These are phyloP conservation scores for Termitomyces sp. DNA, from an alignment of 768 basidiomycete species.

Conservation along the genomic window DNA sequence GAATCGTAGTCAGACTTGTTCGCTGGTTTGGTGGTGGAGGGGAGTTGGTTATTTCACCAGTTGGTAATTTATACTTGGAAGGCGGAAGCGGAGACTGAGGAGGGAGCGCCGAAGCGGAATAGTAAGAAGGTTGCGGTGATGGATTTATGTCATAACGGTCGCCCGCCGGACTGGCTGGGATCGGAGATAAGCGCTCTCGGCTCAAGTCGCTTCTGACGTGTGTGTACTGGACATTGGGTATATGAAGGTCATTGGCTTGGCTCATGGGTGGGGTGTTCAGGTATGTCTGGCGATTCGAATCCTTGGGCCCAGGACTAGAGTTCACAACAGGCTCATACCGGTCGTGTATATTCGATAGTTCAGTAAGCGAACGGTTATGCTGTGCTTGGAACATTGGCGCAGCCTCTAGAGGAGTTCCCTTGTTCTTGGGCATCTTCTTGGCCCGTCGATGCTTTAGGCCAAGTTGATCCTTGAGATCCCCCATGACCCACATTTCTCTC, in stretches of 20 bases:
- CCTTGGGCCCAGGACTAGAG: constrained; percentile 16
- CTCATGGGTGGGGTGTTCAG: constrained; percentile 38
- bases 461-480: constrained; percentile 76
- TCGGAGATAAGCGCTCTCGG: constrained; percentile 22
- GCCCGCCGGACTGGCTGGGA: constrained; percentile 15
- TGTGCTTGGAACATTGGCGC: constrained; percentile 67
- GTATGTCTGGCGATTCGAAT: constrained; percentile 38
- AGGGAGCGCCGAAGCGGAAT: constrained; percentile 64
- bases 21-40: constrained; percentile 34
- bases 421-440: constrained; percentile 31
- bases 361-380: constrained; percentile 61
- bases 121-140: constrained; percentile 54
- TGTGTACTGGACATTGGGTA: constrained; percentile 21
- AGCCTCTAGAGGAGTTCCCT: constrained; percentile 42
- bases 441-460: constrained; percentile 62
- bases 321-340: constrained; percentile 44
- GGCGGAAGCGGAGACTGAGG: constrained; percentile 54
- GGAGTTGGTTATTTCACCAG: constrained; percentile 39
- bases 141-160: constrained; percentile 16
- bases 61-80: constrained; percentile 38
- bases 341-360: constrained; percentile 36
- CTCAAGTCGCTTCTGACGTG: constrained; percentile 12
- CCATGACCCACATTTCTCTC: constrained; percentile 85
- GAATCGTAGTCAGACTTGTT: constrained; percentile 28
- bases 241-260: constrained; percentile 22